phyloP scores from a whole-genome alignment of 1,284 basidiomycete genomes.

The Moesziomyces globuligerus region DNA sequence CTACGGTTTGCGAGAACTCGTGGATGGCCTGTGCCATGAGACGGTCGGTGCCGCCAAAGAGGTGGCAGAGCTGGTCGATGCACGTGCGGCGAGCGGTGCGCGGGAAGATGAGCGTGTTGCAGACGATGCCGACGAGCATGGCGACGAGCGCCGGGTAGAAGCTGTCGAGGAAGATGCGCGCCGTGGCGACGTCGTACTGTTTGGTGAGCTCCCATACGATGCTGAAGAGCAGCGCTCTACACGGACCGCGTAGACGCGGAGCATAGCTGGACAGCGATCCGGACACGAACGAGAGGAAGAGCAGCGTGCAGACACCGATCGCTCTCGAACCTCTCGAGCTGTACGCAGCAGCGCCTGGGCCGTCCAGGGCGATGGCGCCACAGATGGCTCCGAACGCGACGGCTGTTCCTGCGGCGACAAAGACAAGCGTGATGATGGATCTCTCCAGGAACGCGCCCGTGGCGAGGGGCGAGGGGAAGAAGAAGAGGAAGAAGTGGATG shows the following conservation, averaged over 20 bases:
- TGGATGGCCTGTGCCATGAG: conserved; percentile 36
- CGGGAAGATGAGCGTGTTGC: conserved; percentile 49
- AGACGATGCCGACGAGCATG: conserved; percentile 41
- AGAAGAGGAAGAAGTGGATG: conserved; percentile 51
- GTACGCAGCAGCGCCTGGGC: conserved; percentile 28
- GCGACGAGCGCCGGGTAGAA: conserved; percentile 55
- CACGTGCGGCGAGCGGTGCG: conserved; percentile 38
- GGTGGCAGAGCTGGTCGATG: conserved; percentile 20
- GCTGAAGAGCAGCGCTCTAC: conserved; percentile 50
- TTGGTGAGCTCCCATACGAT: conserved; percentile 51
- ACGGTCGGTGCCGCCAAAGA: conserved; percentile 18
- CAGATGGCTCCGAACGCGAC: conserved; percentile 40
- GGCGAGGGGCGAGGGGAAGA: conserved; percentile 52
- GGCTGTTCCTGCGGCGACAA: conserved; percentile 37
- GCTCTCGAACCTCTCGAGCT: conserved; percentile 34
- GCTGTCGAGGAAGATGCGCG: conserved; percentile 46
- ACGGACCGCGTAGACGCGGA: conserved; percentile 50
- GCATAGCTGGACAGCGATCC: conserved; percentile 42
- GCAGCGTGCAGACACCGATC: conserved; percentile 46
- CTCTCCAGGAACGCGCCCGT: conserved; percentile 54
- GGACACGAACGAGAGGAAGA: conserved; percentile 44
- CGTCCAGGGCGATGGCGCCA: conserved; percentile 53
- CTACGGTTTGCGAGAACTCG: conserved; percentile 33
- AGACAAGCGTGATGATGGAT: conserved; percentile 44
- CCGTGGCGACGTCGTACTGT: conserved; percentile 34